These are phyloP conservation scores for Xylariales sp. DNA, from an alignment of 2,329 filamentous ascomycete genomes.

Conservation along the genomic window DNA sequence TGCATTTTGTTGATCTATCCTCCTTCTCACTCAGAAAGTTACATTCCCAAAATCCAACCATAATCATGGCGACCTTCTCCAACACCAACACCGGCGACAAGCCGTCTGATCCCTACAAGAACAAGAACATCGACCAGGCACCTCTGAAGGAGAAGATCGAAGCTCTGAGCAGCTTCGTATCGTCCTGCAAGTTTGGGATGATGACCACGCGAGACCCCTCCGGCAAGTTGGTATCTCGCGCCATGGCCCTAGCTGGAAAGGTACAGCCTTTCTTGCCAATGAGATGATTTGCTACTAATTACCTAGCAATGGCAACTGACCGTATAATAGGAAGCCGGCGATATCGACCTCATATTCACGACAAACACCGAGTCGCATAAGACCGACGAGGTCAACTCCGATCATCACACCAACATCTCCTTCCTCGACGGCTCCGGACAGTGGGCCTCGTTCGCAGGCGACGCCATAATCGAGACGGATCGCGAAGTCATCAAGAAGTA, in stretches of 20 bases:
- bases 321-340: slow-evolving; percentile 63
- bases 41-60: too few species aligned
- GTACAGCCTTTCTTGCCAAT: slow-evolving; percentile 35
- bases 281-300: neutral
- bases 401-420: slow-evolving; percentile 73
- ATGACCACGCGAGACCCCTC: slow-evolving; percentile 71
- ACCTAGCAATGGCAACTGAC: slow-evolving; percentile 7
- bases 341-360: slow-evolving; percentile 82
- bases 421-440: slow-evolving; percentile 74
- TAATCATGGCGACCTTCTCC: slow-evolving; percentile 45
- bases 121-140: slow-evolving; percentile 60
- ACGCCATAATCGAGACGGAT: slow-evolving; percentile 64
- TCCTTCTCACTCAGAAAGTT: too few species aligned
- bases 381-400: slow-evolving; percentile 70
- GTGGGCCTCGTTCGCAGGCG: slow-evolving; percentile 81
- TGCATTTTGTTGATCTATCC: too few species aligned
- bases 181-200: slow-evolving; percentile 77
- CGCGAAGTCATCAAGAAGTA: slow-evolving; percentile 65
- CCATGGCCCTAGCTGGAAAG: slow-evolving; percentile 79
- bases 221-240: slow-evolving; percentile 68
- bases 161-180: slow-evolving; percentile 66
- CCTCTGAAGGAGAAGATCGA: slow-evolving; percentile 71
- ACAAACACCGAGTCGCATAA: slow-evolving; percentile 89
- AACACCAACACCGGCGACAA: slow-evolving; percentile 59
- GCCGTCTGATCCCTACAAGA: slow-evolving; percentile 70